These are phyloP conservation scores for Jackrogersella multiformis DNA, from an alignment of 495 filamentous ascomycete genomes.

Conservation along the genomic window DNA sequence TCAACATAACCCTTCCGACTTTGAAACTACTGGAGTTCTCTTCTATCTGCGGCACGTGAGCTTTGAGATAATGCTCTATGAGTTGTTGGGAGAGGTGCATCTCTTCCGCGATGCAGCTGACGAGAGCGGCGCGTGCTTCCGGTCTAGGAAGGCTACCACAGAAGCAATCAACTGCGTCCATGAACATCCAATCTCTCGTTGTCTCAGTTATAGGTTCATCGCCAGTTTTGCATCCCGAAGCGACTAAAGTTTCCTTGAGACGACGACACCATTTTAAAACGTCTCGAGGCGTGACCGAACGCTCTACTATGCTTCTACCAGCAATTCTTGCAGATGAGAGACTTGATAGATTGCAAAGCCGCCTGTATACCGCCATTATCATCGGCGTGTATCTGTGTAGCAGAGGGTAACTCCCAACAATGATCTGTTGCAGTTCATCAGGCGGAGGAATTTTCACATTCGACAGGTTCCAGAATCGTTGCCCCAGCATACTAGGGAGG, in stretches of 20 bases:
- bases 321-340: slow-evolving; percentile 62
- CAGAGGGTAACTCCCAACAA: slow-evolving; percentile 71
- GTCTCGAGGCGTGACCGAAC: slow-evolving; percentile 77
- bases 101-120: slow-evolving; percentile 77
- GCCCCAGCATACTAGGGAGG: slow-evolving; percentile 70
- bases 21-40: slow-evolving; percentile 66
- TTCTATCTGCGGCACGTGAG: slow-evolving; percentile 71
- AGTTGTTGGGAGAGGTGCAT: slow-evolving; percentile 85
- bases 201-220: slow-evolving; percentile 76
- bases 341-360: slow-evolving; percentile 64
- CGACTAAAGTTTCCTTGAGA: slow-evolving; percentile 66
- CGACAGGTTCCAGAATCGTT: slow-evolving; percentile 82
- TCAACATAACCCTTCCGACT: slow-evolving; percentile 72
- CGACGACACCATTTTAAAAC: slow-evolving; percentile 90
- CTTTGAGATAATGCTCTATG: slow-evolving; percentile 71
- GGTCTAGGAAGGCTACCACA: slow-evolving; percentile 77
- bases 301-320: slow-evolving; percentile 64
- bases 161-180: slow-evolving; percentile 91
- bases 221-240: slow-evolving; percentile 71
- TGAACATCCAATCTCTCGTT: slow-evolving; percentile 82
- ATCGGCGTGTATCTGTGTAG: slow-evolving; percentile 73
- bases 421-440: slow-evolving; percentile 79
- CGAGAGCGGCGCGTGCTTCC: slow-evolving; percentile 66
- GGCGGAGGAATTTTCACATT: slow-evolving; percentile 70
- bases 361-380: slow-evolving; percentile 79